Base-by-base conservation (phyloP, 768 basidiomycete genomes). In the Rhodosporidiobolus sp. region DNA sequence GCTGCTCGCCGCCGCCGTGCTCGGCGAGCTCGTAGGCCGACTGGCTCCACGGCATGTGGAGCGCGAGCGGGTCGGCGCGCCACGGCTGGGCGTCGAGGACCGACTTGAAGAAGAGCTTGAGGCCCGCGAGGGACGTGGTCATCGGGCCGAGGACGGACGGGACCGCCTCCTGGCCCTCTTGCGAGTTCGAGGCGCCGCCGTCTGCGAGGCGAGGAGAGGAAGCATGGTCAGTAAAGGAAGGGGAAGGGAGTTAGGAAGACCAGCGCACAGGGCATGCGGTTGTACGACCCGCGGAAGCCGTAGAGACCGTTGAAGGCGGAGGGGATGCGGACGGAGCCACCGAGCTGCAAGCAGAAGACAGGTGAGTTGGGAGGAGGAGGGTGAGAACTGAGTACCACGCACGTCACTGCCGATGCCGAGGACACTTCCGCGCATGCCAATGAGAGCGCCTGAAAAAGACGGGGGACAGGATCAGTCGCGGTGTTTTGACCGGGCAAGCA, bases 71-170 rank as follows among this genome's bases (percentile, higher is more conserved):
- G 76, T 92, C 91, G 66, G 82, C 84, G 6, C 84, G 76, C 90
- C 90, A 91, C 7, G 90, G 88, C 70, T 85, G 82, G 34, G 82
- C 77, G 72, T 83, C 85, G 24, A 88, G 76, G 32, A 94, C 85
- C 1, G 86, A 84, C 78, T 88, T 84, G 80, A 86, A 85, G 80
- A 93, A 92, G 0, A 80, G 74, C 78, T 86, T 88, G 66, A 93
- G 80, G n/a, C 85, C 89, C 17, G 79, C 81, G 58, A 91, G 73
- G 46, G 86, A 86, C 54, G 81, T 83, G 3, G 86, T 82, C 62
- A 92, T 82, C 10, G 92, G 92, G 0, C 92, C 92, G 19, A 92
- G 83, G 38, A 91, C 89, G 5, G 90, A 90, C 8, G 82, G 82
- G 35, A 90, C 77, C 24, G 88, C 86, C 70, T 91, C 90, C 78